Evolutionary conservation across 2,329 filamentous ascomycete species (phyloP).

Genomic region (Graphium sp.): DNA sequence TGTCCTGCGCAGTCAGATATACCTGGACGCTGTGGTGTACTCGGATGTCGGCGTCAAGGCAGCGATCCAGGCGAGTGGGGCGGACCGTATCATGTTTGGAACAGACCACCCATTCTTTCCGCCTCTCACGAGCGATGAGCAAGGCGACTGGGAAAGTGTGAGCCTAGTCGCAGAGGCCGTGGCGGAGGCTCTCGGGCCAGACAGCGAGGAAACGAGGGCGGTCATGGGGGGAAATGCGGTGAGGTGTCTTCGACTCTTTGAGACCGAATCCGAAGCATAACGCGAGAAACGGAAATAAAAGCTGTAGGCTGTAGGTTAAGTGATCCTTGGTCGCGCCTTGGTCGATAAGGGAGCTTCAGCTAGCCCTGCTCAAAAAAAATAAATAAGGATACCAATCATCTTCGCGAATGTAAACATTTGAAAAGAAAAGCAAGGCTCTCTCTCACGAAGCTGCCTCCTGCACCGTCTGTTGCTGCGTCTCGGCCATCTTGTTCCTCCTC

Average conservation of each 20-base stretch:
- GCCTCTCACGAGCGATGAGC: constrained; percentile 45
- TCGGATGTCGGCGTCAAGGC: constrained; percentile 57
- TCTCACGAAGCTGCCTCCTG: too few relatives aligned
- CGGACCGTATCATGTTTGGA: constrained; percentile 61
- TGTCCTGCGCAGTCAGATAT: constrained; percentile 55
- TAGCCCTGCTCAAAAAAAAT: background rate
- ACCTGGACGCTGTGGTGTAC: constrained; percentile 77
- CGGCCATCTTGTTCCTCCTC: constrained; percentile 9
- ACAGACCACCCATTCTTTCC: constrained; percentile 79
- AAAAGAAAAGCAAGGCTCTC: too few relatives aligned
- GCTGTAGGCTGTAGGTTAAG: too few relatives aligned
- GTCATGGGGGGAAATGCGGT: constrained; percentile 45
- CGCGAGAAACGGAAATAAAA: too few relatives aligned
- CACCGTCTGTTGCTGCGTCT: too few relatives aligned
- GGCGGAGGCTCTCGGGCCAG: constrained; percentile 27
- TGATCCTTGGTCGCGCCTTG: too few relatives aligned
- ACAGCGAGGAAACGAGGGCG: constrained; percentile 25
- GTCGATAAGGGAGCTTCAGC: background rate
- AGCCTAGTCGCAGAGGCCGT: constrained; percentile 33
- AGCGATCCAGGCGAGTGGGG: constrained; percentile 49
- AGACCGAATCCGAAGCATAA: too few relatives aligned
- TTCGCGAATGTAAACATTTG: too few relatives aligned
- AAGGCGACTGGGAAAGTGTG: constrained; percentile 55
- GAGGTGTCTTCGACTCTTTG: constrained; percentile 24
- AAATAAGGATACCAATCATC: too few relatives aligned